Conservation (phyloP, 1,284 basidiomycete genomes). For the Erythrobasidium hasegawianum region DNA sequence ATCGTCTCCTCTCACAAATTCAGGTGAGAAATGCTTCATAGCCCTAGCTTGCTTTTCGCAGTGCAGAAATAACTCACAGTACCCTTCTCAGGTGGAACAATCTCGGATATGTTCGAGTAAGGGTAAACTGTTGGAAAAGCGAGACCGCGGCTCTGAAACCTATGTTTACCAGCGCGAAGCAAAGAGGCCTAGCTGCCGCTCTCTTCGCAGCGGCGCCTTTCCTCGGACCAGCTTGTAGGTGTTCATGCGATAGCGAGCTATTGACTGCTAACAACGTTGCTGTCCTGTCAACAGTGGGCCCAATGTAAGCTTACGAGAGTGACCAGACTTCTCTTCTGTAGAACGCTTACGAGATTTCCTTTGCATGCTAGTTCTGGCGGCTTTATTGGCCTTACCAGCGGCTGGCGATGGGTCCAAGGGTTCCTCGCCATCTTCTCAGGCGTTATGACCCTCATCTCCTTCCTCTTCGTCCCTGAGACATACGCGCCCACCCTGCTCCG, state of each 20-base stretch:
- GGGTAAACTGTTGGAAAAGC: too few species aligned
- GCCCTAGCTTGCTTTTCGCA: too few species aligned
- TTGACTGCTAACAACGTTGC: not conserved
- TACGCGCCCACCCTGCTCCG: constrained; percentile 46
- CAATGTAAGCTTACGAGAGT: constrained; percentile 36
- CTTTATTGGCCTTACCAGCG: constrained; percentile 6
- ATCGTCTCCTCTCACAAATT: constrained; percentile 55
- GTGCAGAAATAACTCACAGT: too few species aligned
- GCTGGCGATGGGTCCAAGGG: constrained; percentile 36
- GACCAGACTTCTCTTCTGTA: too few species aligned
- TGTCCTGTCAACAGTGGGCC: constrained; percentile 6
- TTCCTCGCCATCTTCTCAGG: constrained; percentile 36
- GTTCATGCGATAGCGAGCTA: too few species aligned
- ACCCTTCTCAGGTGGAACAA: constrained; percentile 59
- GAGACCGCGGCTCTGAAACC: too few species aligned
- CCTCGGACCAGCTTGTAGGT: constrained; percentile 16
- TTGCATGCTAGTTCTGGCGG: constrained; percentile 1
- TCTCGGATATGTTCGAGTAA: constrained; percentile 55
- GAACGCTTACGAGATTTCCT: not conserved
- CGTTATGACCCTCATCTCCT: constrained; percentile 44
- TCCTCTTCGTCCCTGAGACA: constrained; percentile 48
- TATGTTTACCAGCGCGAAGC: not conserved
- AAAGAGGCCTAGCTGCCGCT: constrained; percentile 29
- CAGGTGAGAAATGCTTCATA: too few species aligned
- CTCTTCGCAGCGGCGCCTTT: constrained; percentile 36